Conservation (phyloP, 176 grass and related monocot genomes). For the Rhynchospora breviuscula region DNA sequence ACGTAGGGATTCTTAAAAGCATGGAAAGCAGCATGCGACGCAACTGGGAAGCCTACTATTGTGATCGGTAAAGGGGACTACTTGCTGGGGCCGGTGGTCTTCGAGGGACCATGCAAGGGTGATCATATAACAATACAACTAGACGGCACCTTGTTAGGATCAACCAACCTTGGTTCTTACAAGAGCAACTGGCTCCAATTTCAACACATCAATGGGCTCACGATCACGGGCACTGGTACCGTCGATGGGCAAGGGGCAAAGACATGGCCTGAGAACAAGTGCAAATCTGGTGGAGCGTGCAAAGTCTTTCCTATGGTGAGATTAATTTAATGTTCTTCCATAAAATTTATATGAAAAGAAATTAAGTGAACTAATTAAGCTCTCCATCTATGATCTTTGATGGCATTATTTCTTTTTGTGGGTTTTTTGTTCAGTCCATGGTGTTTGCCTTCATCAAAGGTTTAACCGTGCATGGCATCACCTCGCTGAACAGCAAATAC, state of each 20-base stretch:
- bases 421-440: slow-evolving; percentile 32
- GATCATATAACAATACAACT: slow-evolving; percentile 25
- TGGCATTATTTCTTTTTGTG: background rate
- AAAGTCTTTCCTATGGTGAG: slow-evolving; percentile 47
- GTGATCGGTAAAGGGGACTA: slow-evolving; percentile 32
- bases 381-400: too few relatives aligned
- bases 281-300: background rate
- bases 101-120: slow-evolving; percentile 46
- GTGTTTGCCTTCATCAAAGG: slow-evolving; percentile 38
- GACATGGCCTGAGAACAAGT: slow-evolving; percentile 30
- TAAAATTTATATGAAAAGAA: background rate
- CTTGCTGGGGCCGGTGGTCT: slow-evolving; percentile 29
- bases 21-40: slow-evolving; percentile 35
- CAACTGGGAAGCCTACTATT: slow-evolving; percentile 23
- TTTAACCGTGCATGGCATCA: slow-evolving; percentile 26
- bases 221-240: slow-evolving; percentile 53
- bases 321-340: background rate
- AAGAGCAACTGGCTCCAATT: slow-evolving; percentile 46
- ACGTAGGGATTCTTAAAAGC: slow-evolving; percentile 37
- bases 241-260: slow-evolving; percentile 59
- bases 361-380: too few relatives aligned
- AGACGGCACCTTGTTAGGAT: slow-evolving; percentile 45
- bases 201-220: slow-evolving; percentile 28
- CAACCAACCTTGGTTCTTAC: slow-evolving; percentile 43
- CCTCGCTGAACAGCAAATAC: slow-evolving; percentile 57